These are phyloP conservation scores for Calycina herbarum DNA, from an alignment of 2,329 filamentous ascomycete species.

Conservation along the genomic window DNA sequence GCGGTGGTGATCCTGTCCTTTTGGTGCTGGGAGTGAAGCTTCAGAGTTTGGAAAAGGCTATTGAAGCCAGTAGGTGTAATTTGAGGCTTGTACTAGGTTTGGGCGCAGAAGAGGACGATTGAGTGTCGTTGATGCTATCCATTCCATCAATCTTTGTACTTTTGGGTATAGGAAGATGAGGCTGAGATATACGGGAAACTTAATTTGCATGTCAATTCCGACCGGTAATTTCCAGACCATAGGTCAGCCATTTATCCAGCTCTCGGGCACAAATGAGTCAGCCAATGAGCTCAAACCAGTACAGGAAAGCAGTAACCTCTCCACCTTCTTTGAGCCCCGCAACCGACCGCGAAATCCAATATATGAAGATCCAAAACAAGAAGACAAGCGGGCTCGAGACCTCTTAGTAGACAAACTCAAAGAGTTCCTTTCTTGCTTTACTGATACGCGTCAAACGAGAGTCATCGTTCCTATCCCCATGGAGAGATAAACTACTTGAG, in stretches of 20 bases:
- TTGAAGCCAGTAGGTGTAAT: conserved; percentile 69
- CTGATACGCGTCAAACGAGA: too few species aligned
- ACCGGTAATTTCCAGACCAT: not conserved
- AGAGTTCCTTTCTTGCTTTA: too few species aligned
- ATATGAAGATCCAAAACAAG: too few species aligned
- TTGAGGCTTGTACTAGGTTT: conserved; percentile 74
- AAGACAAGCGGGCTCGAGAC: too few species aligned
- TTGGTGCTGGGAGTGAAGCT: conserved; percentile 84
- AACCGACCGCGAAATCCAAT: too few species aligned
- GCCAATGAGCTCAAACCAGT: too few species aligned
- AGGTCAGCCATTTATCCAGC: not conserved
- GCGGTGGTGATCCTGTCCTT: conserved; percentile 74
- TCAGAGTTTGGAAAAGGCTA: conserved; percentile 70
- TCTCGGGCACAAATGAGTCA: too few species aligned
- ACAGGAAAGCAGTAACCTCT: too few species aligned
- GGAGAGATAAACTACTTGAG: too few species aligned
- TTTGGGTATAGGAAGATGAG: not conserved
- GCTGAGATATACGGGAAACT: not conserved
- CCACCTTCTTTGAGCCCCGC: too few species aligned
- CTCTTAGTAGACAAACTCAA: too few species aligned
- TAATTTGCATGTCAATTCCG: not conserved
- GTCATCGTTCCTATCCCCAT: too few species aligned
- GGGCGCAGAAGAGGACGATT: conserved; percentile 9
- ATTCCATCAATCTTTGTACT: not conserved
- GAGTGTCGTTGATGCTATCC: not conserved